These are phyloP conservation scores for Berkeleyomyces rouxiae DNA, from an alignment of 2,329 filamentous ascomycete genomes.

Conservation along the genomic window DNA sequence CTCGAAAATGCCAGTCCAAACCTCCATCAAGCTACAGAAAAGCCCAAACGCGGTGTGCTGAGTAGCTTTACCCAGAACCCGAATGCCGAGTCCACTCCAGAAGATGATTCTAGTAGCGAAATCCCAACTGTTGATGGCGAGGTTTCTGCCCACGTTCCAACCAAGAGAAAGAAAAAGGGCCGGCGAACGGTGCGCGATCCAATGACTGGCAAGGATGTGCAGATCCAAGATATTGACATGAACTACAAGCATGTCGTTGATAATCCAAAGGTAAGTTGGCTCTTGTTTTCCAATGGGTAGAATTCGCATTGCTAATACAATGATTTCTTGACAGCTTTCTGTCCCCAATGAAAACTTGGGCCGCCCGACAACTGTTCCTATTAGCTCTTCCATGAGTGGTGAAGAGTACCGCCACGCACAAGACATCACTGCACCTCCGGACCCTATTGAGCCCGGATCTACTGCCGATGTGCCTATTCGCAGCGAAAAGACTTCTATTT, in stretches of 20 bases:
- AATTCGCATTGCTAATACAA: not conserved
- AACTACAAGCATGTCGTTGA: slow-evolving; percentile 52
- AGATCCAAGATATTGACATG: slow-evolving; percentile 66
- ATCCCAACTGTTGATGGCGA: slow-evolving; percentile 26
- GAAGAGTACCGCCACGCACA: slow-evolving; percentile 72
- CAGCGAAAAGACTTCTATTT: slow-evolving; percentile 88
- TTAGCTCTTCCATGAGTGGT: slow-evolving; percentile 52
- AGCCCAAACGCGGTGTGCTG: not conserved
- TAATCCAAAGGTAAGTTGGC: slow-evolving; percentile 43
- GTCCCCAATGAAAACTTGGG: slow-evolving; percentile 81
- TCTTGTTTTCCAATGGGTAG: no score
- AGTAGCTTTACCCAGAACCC: slow-evolving; percentile 22
- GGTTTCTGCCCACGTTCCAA: slow-evolving; percentile 18
- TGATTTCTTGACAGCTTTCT: slow-evolving; percentile 37
- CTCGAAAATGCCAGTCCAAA: slow-evolving; percentile 40
- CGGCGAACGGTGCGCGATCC: slow-evolving; percentile 70
- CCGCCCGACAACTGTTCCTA: slow-evolving; percentile 56
- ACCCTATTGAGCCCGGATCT: slow-evolving; percentile 62
- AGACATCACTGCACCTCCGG: slow-evolving; percentile 79
- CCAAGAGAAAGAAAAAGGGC: slow-evolving; percentile 31
- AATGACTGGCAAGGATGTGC: slow-evolving; percentile 68
- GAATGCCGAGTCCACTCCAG: slow-evolving; percentile 11
- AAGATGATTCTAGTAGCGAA: slow-evolving; percentile 16
- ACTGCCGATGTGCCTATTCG: slow-evolving; percentile 92
- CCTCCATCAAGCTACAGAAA: not conserved